Conservation (phyloP, 768 basidiomycete species). For the Lyophyllum atratum region DNA sequence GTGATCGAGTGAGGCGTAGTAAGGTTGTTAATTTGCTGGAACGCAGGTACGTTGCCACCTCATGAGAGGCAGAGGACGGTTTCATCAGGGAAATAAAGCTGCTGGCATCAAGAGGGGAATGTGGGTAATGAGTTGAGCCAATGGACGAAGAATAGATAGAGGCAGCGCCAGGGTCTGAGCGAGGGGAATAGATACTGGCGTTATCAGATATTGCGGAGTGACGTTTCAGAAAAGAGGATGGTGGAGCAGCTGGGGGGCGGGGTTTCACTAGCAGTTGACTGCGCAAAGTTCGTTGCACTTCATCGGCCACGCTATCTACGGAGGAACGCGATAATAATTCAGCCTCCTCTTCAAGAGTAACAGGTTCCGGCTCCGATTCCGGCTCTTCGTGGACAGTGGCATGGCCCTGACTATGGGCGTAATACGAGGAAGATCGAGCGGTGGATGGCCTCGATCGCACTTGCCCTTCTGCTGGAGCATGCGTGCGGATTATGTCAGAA, state of each 20-base stretch:
- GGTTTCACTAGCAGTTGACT: conserved; percentile 51
- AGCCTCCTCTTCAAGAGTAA: conserved; percentile 56
- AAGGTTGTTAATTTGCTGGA: conserved; percentile 85
- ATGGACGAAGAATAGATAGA: conserved; percentile 55
- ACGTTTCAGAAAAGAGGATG: conserved; percentile 47
- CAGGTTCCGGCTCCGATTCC: conserved; percentile 53
- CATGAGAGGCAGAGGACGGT: conserved; percentile 57
- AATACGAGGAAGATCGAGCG: conserved; percentile 47
- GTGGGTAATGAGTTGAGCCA: conserved; percentile 43
- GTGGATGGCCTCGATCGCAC: conserved; percentile 47
- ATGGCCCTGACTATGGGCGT: conserved; percentile 49
- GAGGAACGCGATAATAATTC: conserved; percentile 80
- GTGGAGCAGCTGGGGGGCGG: conserved; percentile 29
- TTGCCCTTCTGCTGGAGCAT: conserved; percentile 65
- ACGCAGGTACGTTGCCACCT: conserved; percentile 84
- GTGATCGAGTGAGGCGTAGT: conserved; percentile 74
- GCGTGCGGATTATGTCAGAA: conserved; percentile 82
- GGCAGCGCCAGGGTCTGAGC: conserved; percentile 53
- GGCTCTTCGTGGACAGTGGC: conserved; percentile 51
- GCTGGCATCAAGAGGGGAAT: conserved; percentile 48
- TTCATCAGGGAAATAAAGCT: conserved; percentile 43
- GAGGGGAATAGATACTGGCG: conserved; percentile 53
- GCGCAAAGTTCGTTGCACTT: conserved; percentile 71
- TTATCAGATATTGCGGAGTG: conserved; percentile 60
- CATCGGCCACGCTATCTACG: conserved; percentile 85